These are phyloP conservation scores for Moniliella sp. DNA, from an alignment of 1,284 basidiomycete species.

Conservation along the genomic window DNA sequence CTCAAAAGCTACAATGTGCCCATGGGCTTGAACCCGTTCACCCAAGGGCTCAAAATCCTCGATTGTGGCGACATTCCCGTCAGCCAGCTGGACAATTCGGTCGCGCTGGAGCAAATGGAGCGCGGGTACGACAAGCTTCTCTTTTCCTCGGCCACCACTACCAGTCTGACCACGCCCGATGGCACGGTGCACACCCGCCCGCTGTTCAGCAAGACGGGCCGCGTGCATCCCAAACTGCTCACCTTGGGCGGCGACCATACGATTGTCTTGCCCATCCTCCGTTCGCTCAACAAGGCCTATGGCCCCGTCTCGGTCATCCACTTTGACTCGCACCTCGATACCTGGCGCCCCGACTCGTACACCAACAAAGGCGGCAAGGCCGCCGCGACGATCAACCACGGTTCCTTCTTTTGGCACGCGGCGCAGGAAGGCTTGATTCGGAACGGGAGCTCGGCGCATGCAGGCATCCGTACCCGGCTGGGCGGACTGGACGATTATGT, in stretches of 20 bases:
- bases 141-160: too few relatives aligned
- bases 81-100: too few relatives aligned
- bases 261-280: constrained; percentile 47
- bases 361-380: neutral
- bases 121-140: too few relatives aligned
- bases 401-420: constrained; percentile 40
- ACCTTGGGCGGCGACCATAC: constrained; percentile 60
- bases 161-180: too few relatives aligned
- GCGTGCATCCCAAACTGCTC: constrained; percentile 40
- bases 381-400: constrained; percentile 17
- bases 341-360: constrained; percentile 38
- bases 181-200: too few relatives aligned
- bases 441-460: constrained; percentile 37
- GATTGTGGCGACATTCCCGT: too few relatives aligned
- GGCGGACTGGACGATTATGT: constrained; percentile 4
- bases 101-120: too few relatives aligned
- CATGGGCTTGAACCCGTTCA: too few relatives aligned
- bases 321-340: constrained; percentile 55
- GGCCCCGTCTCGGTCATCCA: constrained; percentile 50
- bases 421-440: constrained; percentile 50
- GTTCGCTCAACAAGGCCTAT: constrained; percentile 49
- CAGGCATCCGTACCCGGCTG: constrained; percentile 54
- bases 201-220: constrained; percentile 3
- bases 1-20: too few relatives aligned
- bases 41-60: too few relatives aligned